A percentile compares a stretch with the other conserved stretches of the same genome.
Conservation (phyloP, 805 yeast genomes). For the Candida qinlingensis region DNA sequence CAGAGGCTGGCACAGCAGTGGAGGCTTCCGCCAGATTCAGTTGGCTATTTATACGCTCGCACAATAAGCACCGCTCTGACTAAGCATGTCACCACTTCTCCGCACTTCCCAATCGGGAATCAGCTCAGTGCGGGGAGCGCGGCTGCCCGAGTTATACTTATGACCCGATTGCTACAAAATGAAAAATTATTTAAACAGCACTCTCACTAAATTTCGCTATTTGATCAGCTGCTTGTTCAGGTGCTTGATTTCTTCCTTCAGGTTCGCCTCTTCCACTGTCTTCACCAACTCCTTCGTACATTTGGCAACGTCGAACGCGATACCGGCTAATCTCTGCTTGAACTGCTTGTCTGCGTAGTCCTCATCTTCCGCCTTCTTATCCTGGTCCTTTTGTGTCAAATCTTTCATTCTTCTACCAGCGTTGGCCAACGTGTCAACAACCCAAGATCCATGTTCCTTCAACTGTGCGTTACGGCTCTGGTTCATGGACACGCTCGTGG, state of each 20-base stretch:
- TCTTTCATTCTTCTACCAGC: constrained; percentile 79
- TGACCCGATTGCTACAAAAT: too few relatives aligned
- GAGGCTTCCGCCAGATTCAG: too few relatives aligned
- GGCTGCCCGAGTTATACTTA: too few relatives aligned
- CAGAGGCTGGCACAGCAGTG: too few relatives aligned
- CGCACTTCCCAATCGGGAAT: constrained; percentile 2
- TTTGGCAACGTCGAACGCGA: constrained; percentile 93
- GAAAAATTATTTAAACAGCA: too few relatives aligned
- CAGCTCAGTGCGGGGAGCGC: constrained; percentile 1
- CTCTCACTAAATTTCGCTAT: background rate
- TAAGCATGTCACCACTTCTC: constrained; percentile 9
- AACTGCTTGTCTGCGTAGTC: constrained; percentile 83
- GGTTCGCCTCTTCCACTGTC: constrained; percentile 90
- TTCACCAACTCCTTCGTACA: constrained; percentile 94
- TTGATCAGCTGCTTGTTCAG: constrained; percentile 52
- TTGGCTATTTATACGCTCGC: background rate
- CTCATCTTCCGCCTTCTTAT: constrained; percentile 37
- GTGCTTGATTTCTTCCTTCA: constrained; percentile 79
- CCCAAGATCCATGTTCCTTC: constrained; percentile 89
- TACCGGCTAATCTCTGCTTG: constrained; percentile 92
- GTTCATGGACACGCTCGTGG: constrained; percentile 81
- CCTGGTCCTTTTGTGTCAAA: constrained; percentile 40
- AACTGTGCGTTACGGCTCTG: constrained; percentile 81
- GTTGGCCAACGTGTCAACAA: constrained; percentile 79
- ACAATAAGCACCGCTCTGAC: constrained; percentile 7